Percentiles rank a stretch among this genome's conserved stretches.
Evolutionary conservation across 1,284 basidiomycete species (phyloP).

Genomic region (Paramarasmius palmivorus): DNA sequence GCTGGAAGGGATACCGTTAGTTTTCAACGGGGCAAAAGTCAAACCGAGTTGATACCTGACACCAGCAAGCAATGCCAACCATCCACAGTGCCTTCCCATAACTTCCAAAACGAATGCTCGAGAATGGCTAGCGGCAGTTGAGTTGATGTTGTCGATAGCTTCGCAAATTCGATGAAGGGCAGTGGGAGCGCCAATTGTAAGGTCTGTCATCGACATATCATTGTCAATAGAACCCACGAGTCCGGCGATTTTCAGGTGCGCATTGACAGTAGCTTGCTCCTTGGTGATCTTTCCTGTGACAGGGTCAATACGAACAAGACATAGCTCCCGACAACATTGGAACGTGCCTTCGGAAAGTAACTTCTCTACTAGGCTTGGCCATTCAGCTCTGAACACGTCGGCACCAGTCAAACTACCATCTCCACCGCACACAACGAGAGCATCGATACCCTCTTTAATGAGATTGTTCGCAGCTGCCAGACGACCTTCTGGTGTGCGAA

Average conservation of each 20-base stretch:
- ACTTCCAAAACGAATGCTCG: constrained; percentile 98
- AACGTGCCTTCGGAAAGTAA: constrained; percentile 60
- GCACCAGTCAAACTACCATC: constrained; percentile 97
- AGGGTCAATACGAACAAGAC: constrained; percentile 4
- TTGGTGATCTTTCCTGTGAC: constrained; percentile 69
- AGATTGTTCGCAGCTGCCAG: constrained; percentile 87
- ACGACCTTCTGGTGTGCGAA: constrained; percentile 88
- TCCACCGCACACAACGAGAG: constrained; percentile 95
- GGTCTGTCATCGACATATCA: constrained; percentile 97
- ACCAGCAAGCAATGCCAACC: constrained; percentile 93
- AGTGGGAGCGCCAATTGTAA: constrained; percentile 96
- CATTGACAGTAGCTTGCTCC: constrained; percentile 70
- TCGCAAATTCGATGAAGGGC: constrained; percentile 97
- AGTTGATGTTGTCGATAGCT: constrained; percentile 97
- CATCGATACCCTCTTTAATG: constrained; percentile 95
- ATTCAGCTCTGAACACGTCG: constrained; percentile 91
- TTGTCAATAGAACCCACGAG: constrained; percentile 99
- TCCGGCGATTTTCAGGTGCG: constrained; percentile 93
- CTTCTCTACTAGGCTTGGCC: constrained; percentile 80
- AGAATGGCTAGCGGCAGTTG: constrained; percentile 94
- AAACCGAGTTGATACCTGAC: constrained; percentile 63
- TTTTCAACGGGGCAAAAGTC: not conserved
- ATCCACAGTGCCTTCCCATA: constrained; percentile 98
- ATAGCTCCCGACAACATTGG: not conserved
- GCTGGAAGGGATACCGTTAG: constrained; percentile 36